Conservation (phyloP, 345 rosid genomes). For the Pistacia integerrima region DNA sequence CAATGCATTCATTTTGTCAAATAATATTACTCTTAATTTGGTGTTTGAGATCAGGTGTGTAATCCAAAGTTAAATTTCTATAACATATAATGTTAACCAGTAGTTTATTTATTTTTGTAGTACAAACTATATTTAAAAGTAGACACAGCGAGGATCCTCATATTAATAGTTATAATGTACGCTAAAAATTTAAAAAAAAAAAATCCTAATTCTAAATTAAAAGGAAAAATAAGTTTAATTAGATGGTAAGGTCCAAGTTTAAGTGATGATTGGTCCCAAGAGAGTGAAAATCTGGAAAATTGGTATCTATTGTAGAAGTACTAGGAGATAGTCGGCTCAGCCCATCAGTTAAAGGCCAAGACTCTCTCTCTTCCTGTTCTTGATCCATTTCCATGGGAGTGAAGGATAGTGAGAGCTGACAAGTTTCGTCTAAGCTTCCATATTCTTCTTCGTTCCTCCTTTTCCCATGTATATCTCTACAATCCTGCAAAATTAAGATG, state of each 20-base stretch:
- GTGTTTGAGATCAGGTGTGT: too few species aligned
- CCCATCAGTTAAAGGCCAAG: background rate
- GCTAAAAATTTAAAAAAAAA: too few species aligned
- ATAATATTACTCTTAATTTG: too few species aligned
- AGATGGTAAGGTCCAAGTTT: conserved; percentile 36
- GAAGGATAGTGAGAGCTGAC: conserved; percentile 33
- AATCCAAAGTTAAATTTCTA: too few species aligned
- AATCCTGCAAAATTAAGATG: conserved; percentile 8
- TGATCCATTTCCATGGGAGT: conserved; percentile 3
- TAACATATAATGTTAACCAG: too few species aligned
- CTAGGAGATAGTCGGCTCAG: background rate
- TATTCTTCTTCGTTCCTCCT: background rate
- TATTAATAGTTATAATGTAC: too few species aligned
- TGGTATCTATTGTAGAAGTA: background rate
- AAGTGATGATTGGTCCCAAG: background rate
- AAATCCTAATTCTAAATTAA: too few species aligned
- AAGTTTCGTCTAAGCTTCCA: conserved; percentile 18
- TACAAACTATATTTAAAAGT: too few species aligned
- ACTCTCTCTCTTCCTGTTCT: conserved; percentile 21
- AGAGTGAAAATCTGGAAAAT: conserved; percentile 7
- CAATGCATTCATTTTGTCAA: too few species aligned
- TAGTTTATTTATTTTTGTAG: too few species aligned
- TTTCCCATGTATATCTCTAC: background rate
- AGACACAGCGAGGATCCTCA: too few species aligned
- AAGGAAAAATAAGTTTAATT: background rate